These are phyloP conservation scores for Acrocalymma vagum DNA, from an alignment of 2,329 filamentous ascomycete species.

Conservation along the genomic window DNA sequence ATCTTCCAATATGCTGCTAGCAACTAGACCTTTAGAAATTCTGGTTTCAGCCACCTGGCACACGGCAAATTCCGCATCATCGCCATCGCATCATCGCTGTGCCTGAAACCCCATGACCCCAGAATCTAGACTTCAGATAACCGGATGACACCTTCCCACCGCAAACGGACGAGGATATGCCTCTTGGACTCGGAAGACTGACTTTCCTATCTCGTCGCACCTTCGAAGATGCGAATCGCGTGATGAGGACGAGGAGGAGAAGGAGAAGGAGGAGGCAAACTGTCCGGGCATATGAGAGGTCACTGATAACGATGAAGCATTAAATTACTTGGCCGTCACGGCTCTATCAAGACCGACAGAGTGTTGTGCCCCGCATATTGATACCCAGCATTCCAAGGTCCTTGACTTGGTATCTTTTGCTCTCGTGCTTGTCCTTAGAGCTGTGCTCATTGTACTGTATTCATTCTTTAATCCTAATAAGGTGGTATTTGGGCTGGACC, in stretches of 20 bases:
- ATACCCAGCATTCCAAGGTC: constrained; percentile 3
- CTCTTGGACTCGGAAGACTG: too few relatives aligned
- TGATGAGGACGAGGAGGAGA: constrained; percentile 1
- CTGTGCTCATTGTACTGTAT: constrained; percentile 1
- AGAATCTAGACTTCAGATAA: too few relatives aligned
- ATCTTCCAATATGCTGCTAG: too few relatives aligned
- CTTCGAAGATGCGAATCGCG: constrained; percentile 8
- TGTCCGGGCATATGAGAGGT: constrained; percentile 1
- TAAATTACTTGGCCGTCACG: constrained; percentile 1
- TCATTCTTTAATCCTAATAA: constrained; percentile 7
- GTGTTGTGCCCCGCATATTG: neutral
- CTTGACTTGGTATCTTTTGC: constrained; percentile 2
- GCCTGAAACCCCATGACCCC: too few relatives aligned
- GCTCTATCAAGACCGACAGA: constrained; percentile 5
- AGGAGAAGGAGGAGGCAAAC: neutral
- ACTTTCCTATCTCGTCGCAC: constrained; percentile 14
- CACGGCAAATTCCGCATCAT: too few relatives aligned
- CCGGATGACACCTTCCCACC: too few relatives aligned
- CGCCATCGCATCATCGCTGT: too few relatives aligned
- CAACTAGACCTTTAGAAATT: too few relatives aligned
- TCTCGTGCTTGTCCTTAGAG: neutral
- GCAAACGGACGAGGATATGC: too few relatives aligned
- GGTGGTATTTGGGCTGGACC: constrained; percentile 8
- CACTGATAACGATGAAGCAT: constrained; percentile 18
- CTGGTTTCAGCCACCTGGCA: too few relatives aligned